Evolutionary conservation across 106 monocot genomes (phyloP).

Genomic region (Ottelia alismoides): DNA sequence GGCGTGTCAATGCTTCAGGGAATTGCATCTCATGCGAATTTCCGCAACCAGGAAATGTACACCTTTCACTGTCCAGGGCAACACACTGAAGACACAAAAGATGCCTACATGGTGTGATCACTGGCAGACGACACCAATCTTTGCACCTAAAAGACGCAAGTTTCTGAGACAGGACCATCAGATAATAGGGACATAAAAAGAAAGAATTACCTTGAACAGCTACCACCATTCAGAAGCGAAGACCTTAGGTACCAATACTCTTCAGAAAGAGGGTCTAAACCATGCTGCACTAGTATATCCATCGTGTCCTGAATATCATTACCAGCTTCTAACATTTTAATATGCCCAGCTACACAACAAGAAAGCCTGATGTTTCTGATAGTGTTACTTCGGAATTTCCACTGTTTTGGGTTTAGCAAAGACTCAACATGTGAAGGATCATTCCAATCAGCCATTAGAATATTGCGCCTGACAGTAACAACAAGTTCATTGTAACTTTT

Average conservation of each 20-base stretch:
- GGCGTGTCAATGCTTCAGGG: slow-evolving; percentile 84
- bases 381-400: slow-evolving; percentile 78
- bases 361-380: slow-evolving; percentile 86
- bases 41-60: slow-evolving; percentile 82
- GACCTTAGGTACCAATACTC: slow-evolving; percentile 45
- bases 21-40: slow-evolving; percentile 82
- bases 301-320: slow-evolving; percentile 96
- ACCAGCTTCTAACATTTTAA: slow-evolving; percentile 86
- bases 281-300: slow-evolving; percentile 69
- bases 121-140: slow-evolving; percentile 90
- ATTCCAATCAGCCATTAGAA: slow-evolving; percentile 98
- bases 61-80: slow-evolving; percentile 69
- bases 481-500: slow-evolving; percentile 92
- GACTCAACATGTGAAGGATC: slow-evolving; percentile 99
- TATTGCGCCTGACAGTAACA: slow-evolving; percentile 81
- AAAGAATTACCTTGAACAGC: slow-evolving; percentile 67
- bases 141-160: slow-evolving; percentile 58
- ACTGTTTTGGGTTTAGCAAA: slow-evolving; percentile 95
- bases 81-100: slow-evolving; percentile 92
- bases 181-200: neutral
- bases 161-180: neutral
- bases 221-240: slow-evolving; percentile 67
- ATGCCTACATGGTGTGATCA: slow-evolving; percentile 97
- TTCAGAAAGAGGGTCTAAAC: slow-evolving; percentile 76
- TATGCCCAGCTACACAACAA: slow-evolving; percentile 96